Conservation (phyloP, 73 alveolate species). For the Stentor roeselii region DNA sequence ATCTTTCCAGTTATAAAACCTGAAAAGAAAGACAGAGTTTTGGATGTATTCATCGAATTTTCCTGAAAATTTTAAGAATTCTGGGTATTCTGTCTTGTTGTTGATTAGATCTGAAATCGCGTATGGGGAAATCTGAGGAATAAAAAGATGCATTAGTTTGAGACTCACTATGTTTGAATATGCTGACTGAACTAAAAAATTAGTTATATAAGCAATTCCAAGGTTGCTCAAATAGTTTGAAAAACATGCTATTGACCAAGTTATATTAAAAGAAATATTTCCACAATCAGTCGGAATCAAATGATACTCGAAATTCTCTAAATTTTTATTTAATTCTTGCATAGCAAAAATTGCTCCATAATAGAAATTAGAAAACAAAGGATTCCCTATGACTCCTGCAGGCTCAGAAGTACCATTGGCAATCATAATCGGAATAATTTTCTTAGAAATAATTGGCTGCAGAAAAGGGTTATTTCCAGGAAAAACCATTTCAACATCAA, state of each 20-base stretch:
- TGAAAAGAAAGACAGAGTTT: background rate
- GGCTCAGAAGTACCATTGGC: background rate
- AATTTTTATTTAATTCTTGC: background rate
- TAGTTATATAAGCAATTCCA: background rate
- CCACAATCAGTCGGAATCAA: background rate
- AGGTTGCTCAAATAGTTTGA: background rate
- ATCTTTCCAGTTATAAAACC: background rate
- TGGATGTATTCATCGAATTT: background rate
- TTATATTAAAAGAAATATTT: no score
- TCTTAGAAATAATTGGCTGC: no score
- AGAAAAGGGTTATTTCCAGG: no score
- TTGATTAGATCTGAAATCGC: background rate
- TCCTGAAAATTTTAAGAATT: background rate
- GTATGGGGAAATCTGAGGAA: background rate
- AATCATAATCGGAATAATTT: background rate
- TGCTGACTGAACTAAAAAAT: background rate
- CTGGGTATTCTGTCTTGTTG: background rate
- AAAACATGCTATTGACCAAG: background rate
- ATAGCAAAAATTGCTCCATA: background rate
- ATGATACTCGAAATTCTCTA: background rate
- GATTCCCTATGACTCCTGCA: background rate
- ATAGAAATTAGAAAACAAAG: background rate
- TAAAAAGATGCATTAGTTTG: background rate
- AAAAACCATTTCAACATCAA: no score
- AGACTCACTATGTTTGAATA: background rate